Percentiles rank a stretch among this genome's conserved stretches.
phyloP scores from a whole-genome alignment of 202 grass and related monocot species.

The Musa balbisiana region DNA sequence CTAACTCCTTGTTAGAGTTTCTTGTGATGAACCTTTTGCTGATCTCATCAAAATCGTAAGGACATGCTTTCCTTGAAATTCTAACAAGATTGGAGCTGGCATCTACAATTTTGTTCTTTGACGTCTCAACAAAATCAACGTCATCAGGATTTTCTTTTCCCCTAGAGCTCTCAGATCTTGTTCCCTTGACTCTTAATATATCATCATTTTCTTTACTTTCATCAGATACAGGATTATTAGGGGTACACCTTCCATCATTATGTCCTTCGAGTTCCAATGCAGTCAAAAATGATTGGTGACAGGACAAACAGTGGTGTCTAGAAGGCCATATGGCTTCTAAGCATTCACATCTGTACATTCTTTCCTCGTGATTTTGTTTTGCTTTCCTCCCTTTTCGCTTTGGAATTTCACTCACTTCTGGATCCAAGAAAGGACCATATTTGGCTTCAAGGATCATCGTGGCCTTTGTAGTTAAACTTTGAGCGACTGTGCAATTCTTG shows the following conservation, averaged over 20 bases:
- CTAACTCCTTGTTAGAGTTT: conserved; percentile 69
- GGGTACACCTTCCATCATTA: conserved; percentile 57
- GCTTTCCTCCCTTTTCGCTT: conserved; percentile 57
- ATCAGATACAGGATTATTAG: conserved; percentile 24
- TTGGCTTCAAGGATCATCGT: conserved; percentile 55
- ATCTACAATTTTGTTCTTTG: conserved; percentile 28
- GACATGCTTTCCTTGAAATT: conserved; percentile 39
- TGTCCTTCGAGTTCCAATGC: conserved; percentile 62
- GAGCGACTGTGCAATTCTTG: conserved; percentile 22
- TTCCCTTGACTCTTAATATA: conserved; percentile 40
- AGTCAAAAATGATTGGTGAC: conserved; percentile 58
- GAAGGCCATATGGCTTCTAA: conserved; percentile 82
- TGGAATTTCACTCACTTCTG: conserved; percentile 45
- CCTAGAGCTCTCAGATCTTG: conserved; percentile 36
- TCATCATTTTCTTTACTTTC: conserved; percentile 54
- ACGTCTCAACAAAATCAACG: conserved; percentile 24
- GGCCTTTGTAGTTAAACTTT: conserved; percentile 60
- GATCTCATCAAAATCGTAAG: conserved; percentile 73
- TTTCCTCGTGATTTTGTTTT: conserved; percentile 58
- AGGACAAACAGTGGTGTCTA: conserved; percentile 68
- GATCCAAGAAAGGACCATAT: conserved; percentile 52
- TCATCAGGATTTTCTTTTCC: conserved; percentile 34
- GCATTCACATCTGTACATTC: conserved; percentile 70
- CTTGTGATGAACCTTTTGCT: conserved; percentile 61
- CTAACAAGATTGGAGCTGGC: conserved; percentile 3